Conservation (phyloP, 1,284 basidiomycete species). For the Chondrostereum purpureum region DNA sequence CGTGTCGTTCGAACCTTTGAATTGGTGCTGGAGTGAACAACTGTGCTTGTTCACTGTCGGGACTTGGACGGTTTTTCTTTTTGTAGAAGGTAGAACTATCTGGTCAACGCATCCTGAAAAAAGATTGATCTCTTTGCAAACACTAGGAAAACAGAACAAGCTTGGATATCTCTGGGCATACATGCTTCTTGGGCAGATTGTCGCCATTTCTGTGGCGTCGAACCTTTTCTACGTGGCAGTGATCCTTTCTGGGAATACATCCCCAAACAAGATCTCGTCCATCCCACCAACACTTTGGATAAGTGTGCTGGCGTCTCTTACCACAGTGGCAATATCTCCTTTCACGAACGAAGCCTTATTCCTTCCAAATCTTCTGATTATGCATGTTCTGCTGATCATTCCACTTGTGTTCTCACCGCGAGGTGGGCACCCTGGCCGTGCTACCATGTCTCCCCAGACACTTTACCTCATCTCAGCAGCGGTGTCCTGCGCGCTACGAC, state of each 20-base stretch:
- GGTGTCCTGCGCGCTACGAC: slow-evolving; percentile 31
- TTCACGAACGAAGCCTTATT: slow-evolving; percentile 43
- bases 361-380: slow-evolving; percentile 53
- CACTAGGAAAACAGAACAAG: slow-evolving; percentile 36
- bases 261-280: slow-evolving; percentile 10
- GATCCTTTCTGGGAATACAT: slow-evolving; percentile 27
- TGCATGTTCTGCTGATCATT: slow-evolving; percentile 56
- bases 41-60: slow-evolving; percentile 66
- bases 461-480: slow-evolving; percentile 36
- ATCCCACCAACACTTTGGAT: slow-evolving; percentile 31
- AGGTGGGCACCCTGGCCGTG: slow-evolving; percentile 2
- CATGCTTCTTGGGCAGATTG: slow-evolving; percentile 71
- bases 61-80: slow-evolving; percentile 55
- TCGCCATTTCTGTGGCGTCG: slow-evolving; percentile 66
- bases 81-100: slow-evolving; percentile 51
- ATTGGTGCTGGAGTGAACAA: slow-evolving; percentile 76
- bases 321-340: slow-evolving; percentile 44
- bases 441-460: slow-evolving; percentile 20
- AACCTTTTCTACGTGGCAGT: slow-evolving; percentile 63
- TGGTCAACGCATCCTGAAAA: too few species aligned
- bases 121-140: too few species aligned
- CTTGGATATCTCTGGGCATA: slow-evolving; percentile 60
- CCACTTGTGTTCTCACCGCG: slow-evolving; percentile 36
- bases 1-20: slow-evolving; percentile 32
- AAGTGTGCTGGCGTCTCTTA: slow-evolving; percentile 42